These are phyloP conservation scores for Phaeodactylum tricornutum DNA, from an alignment of 108 stramenopile genomes.

Conservation along the genomic window DNA sequence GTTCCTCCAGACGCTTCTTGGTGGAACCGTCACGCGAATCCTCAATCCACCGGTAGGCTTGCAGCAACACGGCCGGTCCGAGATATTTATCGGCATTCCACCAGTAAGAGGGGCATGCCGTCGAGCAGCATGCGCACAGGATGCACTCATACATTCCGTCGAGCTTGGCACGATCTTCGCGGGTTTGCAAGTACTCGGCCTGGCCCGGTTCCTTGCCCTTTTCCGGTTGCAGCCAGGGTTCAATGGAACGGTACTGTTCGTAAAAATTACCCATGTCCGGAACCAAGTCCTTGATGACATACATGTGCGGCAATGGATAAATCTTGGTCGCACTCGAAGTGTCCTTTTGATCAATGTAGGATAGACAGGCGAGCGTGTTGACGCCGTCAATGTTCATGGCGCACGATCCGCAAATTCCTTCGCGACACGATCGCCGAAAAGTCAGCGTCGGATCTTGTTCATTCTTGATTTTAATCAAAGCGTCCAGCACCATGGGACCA, in stretches of 20 bases:
- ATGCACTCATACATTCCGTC: slow-evolving; percentile 99
- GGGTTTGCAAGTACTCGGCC: slow-evolving; percentile 85
- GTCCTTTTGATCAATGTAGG: slow-evolving; percentile 74
- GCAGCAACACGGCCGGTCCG: slow-evolving; percentile 97
- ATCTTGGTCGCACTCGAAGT: slow-evolving; percentile 76
- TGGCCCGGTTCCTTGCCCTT: slow-evolving; percentile 60
- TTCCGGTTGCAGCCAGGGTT: slow-evolving; percentile 94
- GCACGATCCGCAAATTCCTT: slow-evolving; percentile 97
- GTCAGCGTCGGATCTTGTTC: slow-evolving; percentile 94
- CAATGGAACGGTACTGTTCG: slow-evolving; percentile 94
- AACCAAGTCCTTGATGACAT: slow-evolving; percentile 96
- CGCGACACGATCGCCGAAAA: slow-evolving; percentile 95
- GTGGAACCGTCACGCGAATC: slow-evolving; percentile 90
- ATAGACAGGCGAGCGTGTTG: slow-evolving; percentile 93
- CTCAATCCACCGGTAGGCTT: slow-evolving; percentile 96
- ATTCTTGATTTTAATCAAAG: slow-evolving; percentile 95
- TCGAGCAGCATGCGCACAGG: slow-evolving; percentile 97
- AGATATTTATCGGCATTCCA: slow-evolving; percentile 97
- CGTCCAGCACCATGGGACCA: slow-evolving; percentile 98
- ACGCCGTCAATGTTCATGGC: slow-evolving; percentile 99
- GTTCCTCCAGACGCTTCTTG: slow-evolving; percentile 77
- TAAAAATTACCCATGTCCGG: slow-evolving; percentile 99
- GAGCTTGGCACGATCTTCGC: slow-evolving; percentile 82
- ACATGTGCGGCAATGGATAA: slow-evolving; percentile 99
- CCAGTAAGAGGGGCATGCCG: slow-evolving; percentile 96